phyloP scores from a whole-genome alignment of 495 filamentous ascomycete species.

The Evernia prunastri region DNA sequence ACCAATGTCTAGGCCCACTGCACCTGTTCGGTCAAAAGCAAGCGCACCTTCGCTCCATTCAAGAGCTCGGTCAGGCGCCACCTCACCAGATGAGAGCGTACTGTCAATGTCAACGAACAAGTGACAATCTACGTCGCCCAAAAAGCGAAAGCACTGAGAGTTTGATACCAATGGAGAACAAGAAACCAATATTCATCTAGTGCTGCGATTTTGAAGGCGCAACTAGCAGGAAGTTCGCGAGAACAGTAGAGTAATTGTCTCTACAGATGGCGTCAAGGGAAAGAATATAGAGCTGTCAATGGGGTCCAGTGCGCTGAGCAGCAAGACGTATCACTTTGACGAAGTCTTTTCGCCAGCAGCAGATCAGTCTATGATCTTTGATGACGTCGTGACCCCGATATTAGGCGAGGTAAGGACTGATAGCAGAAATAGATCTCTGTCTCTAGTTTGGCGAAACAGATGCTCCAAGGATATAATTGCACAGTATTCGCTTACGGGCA shows the following conservation, averaged over 20 bases:
- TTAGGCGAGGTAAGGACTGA: constrained; percentile 68
- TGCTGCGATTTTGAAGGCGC: constrained; percentile 87
- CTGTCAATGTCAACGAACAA: constrained; percentile 47
- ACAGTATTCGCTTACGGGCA: constrained; percentile 99
- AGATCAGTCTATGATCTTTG: constrained; percentile 85
- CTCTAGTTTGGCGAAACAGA: constrained; percentile 45
- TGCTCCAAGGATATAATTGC: constrained; percentile 94
- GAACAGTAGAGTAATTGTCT: constrained; percentile 85
- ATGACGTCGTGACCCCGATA: constrained; percentile 88
- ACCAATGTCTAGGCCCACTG: constrained; percentile 42
- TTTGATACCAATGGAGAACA: constrained; percentile 65
- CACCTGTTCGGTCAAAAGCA: constrained; percentile 37
- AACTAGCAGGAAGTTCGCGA: constrained; percentile 87
- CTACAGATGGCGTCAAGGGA: constrained; percentile 78
- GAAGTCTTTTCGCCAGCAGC: constrained; percentile 94
- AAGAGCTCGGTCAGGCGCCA: constrained; percentile 37
- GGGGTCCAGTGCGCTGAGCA: constrained; percentile 84
- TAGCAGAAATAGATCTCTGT: neutral
- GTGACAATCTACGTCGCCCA: constrained; percentile 44
- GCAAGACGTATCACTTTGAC: constrained; percentile 95
- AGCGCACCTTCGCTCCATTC: constrained; percentile 39
- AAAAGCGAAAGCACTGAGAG: constrained; percentile 76
- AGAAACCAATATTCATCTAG: constrained; percentile 95
- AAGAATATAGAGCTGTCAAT: constrained; percentile 80
- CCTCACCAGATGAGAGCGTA: constrained; percentile 61